Evolutionary conservation across 345 rosid species (phyloP).

Genomic region (Eucalyptus regnans): DNA sequence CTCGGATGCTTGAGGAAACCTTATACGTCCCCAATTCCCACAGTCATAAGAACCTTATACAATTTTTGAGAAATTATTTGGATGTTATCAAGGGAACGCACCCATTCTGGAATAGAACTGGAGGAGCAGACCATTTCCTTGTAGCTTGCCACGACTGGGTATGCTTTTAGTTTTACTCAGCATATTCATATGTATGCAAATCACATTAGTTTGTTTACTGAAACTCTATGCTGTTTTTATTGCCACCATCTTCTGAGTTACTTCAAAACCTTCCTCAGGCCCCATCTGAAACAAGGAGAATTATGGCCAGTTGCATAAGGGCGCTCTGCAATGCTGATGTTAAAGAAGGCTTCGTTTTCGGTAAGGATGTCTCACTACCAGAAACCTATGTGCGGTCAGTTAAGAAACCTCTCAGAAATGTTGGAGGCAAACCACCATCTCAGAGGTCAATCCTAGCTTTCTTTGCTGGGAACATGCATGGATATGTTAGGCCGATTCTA

Average conservation of each 20-base stretch:
- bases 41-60: constrained; percentile 46
- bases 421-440: constrained; percentile 72
- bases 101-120: constrained; percentile 84
- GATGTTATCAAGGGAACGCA: constrained; percentile 49
- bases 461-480: constrained; percentile 92
- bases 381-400: constrained; percentile 59
- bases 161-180: not conserved
- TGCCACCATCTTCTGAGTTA: not conserved
- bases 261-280: constrained; percentile 38
- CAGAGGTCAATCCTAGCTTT: constrained; percentile 68
- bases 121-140: constrained; percentile 86
- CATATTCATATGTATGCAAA: not conserved
- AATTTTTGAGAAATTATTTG: constrained; percentile 48
- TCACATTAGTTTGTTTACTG: not conserved
- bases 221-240: not conserved
- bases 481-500: constrained; percentile 72
- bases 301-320: constrained; percentile 78
- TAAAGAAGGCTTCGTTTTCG: constrained; percentile 75
- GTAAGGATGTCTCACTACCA: constrained; percentile 86
- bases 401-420: constrained; percentile 40
- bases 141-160: constrained; percentile 99
- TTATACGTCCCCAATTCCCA: constrained; percentile 71
- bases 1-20: constrained; percentile 63
- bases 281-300: constrained; percentile 50
- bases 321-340: constrained; percentile 88